These are phyloP conservation scores for Septoria linicola DNA, from an alignment of 2,329 filamentous ascomycete species.

Conservation along the genomic window DNA sequence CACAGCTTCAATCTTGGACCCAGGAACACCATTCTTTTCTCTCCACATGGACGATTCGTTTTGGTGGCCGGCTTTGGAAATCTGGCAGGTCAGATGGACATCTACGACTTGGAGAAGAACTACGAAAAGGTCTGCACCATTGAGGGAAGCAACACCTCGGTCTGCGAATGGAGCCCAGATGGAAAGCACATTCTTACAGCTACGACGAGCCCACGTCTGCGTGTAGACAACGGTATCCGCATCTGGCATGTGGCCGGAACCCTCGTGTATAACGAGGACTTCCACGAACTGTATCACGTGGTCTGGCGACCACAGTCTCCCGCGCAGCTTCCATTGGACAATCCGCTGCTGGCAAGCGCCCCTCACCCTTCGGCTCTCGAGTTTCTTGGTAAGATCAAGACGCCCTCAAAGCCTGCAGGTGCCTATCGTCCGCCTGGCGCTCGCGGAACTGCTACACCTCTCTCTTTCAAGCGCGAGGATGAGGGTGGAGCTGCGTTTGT, in stretches of 20 bases:
- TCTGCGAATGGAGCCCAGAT: slow-evolving; percentile 97
- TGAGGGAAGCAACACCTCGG: slow-evolving; percentile 90
- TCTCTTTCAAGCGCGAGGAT: slow-evolving; percentile 96
- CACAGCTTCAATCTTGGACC: slow-evolving; percentile 85
- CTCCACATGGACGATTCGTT: slow-evolving; percentile 87
- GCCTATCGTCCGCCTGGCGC: slow-evolving; percentile 95
- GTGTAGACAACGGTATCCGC: slow-evolving; percentile 94
- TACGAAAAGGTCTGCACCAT: slow-evolving; percentile 90
- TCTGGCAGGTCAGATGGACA: slow-evolving; percentile 93
- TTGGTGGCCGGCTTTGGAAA: slow-evolving; percentile 96
- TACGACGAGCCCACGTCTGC: slow-evolving; percentile 91
- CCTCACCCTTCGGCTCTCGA: slow-evolving; percentile 80
- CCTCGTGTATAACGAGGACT: slow-evolving; percentile 93
- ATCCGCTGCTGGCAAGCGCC: slow-evolving; percentile 69
- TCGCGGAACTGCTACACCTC: slow-evolving; percentile 79
- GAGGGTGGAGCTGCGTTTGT: slow-evolving; percentile 89
- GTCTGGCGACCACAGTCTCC: slow-evolving; percentile 76
- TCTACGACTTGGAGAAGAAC: slow-evolving; percentile 94
- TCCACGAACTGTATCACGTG: slow-evolving; percentile 88
- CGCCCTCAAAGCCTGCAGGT: slow-evolving; percentile 93
- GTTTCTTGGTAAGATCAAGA: slow-evolving; percentile 84
- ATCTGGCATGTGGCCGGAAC: slow-evolving; percentile 88
- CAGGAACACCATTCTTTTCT: slow-evolving; percentile 93
- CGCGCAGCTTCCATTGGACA: slow-evolving; percentile 60
- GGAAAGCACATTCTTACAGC: slow-evolving; percentile 94